Evolutionary conservation across 2,329 filamentous ascomycete genomes (phyloP), one percentile per base, ranked within the genome.

Genomic region (Fusarium verticillioides): DNA sequence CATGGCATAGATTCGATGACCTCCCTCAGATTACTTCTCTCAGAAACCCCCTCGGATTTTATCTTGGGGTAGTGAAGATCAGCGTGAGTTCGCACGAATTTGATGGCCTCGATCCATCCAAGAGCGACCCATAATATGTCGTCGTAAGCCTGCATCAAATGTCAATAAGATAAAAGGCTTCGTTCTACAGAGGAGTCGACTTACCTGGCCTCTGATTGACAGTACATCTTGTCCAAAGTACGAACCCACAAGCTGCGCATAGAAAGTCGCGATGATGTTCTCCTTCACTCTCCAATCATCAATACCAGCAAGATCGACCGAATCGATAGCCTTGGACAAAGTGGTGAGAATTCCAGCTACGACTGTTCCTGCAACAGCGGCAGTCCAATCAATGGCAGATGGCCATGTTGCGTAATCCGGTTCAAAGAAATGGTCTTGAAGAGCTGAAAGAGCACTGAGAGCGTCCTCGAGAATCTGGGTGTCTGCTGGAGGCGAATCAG

Each of bases 41-140:
- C 9, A 60, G 72, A 43, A 61, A 64, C 36, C 3, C 60, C 62
- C 4, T 60, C 36, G 5, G 66, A 46, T 15, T 66, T 63, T 42
- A 53, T 42, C 18, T 49, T 69, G 15, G 82, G 81, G 76, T 92
- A 93, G 79, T 94, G 91, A 23, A 90, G 80, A 4, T 85, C 82
- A 5, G 89, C 90, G 79, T 97, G 94, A n/a, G 87, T 83, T 37
- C 90, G 84, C 58, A 96, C 89, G 78, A 97, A 95, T 74, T 93
- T 91, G 71, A 95, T 88, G 54, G 89, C 90, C 79, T 97, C 94
- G 59, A 98, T 84, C 95, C 96, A 98, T 70, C 93, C 94, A 42
- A 98, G 87, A 5, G 97, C 94, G 2, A 98, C 94, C 96, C 96
- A 98, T 6, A 97, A 88, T 84, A 97, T 97, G 80, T 98, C 96